phyloP scores from a whole-genome alignment of 305 asterid genomes.

The Fraxinus paxiana region DNA sequence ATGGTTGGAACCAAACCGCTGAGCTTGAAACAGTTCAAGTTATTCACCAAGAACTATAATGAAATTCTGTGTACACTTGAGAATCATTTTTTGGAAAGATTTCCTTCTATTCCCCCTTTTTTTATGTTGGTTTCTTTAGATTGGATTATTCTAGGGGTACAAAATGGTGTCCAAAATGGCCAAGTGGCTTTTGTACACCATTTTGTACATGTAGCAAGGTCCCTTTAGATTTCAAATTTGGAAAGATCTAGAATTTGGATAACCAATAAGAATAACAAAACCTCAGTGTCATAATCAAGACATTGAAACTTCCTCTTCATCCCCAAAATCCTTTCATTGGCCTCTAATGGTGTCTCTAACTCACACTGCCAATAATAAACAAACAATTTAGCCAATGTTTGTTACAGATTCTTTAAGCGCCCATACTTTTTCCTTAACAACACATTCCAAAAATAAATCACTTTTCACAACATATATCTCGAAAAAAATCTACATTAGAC shows the following conservation, averaged over 20 bases:
- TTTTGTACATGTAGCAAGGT: too few species aligned
- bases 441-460: neutral
- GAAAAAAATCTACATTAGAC: neutral
- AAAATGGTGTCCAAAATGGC: too few species aligned
- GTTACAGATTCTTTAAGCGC: neutral
- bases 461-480: neutral
- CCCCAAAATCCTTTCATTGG: neutral
- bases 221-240: neutral
- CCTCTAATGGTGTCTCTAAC: neutral
- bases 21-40: neutral
- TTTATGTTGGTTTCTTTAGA: neutral
- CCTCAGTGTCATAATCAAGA: neutral
- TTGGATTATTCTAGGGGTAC: neutral
- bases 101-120: neutral
- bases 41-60: neutral
- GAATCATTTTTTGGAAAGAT: neutral
- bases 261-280: neutral
- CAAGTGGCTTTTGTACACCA: too few species aligned
- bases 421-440: too few species aligned
- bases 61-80: neutral
- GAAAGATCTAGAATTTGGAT: neutral
- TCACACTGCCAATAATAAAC: constrained; percentile 18
- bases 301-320: neutral
- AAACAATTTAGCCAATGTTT: neutral
- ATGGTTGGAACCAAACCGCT: neutral